These are phyloP conservation scores for Entamoeba histolytica DNA, from an alignment of 208 protist species.

Conservation along the genomic window DNA sequence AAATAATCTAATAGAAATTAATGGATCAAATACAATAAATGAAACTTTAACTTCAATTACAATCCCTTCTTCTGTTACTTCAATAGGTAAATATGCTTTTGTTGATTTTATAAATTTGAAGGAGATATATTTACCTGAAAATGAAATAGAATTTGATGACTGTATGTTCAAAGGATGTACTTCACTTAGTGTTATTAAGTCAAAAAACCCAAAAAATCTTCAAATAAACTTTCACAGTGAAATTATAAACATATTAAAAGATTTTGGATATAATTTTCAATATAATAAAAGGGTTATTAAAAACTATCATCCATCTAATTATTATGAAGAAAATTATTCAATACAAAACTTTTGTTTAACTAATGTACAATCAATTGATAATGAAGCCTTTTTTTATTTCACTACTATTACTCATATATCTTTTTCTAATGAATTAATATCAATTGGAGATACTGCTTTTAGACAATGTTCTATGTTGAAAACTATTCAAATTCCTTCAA, in stretches of 20 bases:
- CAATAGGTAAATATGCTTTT: neutral
- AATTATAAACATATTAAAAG: no score
- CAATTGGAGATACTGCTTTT: neutral
- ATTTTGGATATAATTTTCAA: no score
- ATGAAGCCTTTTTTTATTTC: no score
- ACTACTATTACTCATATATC: neutral
- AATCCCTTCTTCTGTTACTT: neutral
- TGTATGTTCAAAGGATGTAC: neutral
- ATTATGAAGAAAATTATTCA: no score
- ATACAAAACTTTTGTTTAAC: no score
- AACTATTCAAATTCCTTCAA: neutral
- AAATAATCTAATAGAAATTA: no score
- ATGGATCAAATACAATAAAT: neutral
- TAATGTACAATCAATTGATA: no score
- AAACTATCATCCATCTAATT: no score
- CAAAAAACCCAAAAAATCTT: neutral
- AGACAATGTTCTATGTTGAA: neutral
- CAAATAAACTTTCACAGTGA: no score
- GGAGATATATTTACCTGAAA: neutral
- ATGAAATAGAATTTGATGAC: neutral
- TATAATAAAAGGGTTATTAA: no score
- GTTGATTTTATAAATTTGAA: neutral
- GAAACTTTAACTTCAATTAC: neutral
- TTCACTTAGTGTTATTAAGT: neutral
- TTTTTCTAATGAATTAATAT: neutral